Evolutionary conservation across 176 grass and related monocot genomes (phyloP).

Genomic region (Triticum timopheevii): DNA sequence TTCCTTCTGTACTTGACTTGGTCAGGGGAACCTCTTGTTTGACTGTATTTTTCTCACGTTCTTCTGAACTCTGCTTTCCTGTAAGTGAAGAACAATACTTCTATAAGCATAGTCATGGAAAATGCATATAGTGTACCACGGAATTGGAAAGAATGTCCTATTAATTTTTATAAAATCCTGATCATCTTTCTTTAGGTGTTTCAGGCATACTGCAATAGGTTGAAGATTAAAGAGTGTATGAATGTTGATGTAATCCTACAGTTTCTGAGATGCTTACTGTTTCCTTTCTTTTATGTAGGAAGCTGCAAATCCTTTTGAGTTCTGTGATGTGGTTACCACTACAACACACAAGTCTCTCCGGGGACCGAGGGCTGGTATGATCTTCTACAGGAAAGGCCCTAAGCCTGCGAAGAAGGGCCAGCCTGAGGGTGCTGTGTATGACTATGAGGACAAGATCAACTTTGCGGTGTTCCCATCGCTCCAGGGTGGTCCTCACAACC

Average conservation of each 20-base stretch:
- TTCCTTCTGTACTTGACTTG: not conserved
- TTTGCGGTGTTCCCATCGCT: constrained; percentile 96
- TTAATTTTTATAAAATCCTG: not conserved
- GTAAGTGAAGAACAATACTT: not conserved
- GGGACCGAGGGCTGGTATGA: constrained; percentile 95
- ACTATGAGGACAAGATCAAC: constrained; percentile 94
- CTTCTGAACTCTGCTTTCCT: not conserved
- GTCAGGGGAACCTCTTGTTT: not conserved
- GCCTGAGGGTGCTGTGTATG: constrained; percentile 86
- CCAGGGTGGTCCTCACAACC: constrained; percentile 98
- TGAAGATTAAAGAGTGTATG: not conserved
- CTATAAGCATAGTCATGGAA: not conserved
- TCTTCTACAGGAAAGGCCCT: constrained; percentile 97
- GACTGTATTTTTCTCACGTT: not conserved
- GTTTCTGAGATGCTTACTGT: not conserved
- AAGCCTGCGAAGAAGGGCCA: constrained; percentile 98
- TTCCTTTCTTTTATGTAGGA: constrained; percentile 32
- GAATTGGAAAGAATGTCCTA: not conserved
- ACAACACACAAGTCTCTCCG: constrained; percentile 96
- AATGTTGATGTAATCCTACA: not conserved
- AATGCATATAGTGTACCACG: not conserved
- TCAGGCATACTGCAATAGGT: not conserved
- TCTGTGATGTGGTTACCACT: constrained; percentile 90
- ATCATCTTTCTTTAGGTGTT: not conserved
- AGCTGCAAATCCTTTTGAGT: constrained; percentile 95